Evolutionary conservation across 345 rosid species (phyloP).

Genomic region (Bruguiera sexangula): DNA sequence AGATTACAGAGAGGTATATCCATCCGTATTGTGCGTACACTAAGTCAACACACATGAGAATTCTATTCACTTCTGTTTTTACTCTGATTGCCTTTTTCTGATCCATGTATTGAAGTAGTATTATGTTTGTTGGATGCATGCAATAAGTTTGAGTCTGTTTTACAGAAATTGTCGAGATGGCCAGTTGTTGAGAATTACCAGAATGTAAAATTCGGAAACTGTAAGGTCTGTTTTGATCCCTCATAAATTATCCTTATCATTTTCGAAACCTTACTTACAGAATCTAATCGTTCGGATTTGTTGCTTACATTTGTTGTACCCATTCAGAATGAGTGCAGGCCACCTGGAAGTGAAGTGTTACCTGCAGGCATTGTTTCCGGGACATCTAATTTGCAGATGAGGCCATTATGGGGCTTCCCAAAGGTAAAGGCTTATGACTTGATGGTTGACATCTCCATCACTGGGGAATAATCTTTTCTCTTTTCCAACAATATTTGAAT

Average conservation of each 20-base stretch:
- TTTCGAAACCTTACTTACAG: not conserved
- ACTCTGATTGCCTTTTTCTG: not conserved
- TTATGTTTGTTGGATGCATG: not conserved
- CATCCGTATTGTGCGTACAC: not conserved
- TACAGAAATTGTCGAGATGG: slow-evolving; percentile 46
- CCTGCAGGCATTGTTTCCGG: slow-evolving; percentile 49
- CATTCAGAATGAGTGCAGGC: slow-evolving; percentile 42
- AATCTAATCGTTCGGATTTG: not conserved
- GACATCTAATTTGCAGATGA: slow-evolving; percentile 54
- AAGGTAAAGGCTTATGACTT: slow-evolving; percentile 32
- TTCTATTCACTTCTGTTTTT: not conserved
- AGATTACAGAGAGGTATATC: slow-evolving; percentile 39
- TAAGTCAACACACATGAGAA: too few species aligned
- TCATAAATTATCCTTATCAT: not conserved
- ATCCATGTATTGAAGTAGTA: not conserved
- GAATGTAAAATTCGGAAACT: slow-evolving; percentile 21
- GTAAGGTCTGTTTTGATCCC: slow-evolving; percentile 39
- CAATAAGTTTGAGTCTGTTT: slow-evolving; percentile 9
- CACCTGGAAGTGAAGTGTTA: slow-evolving; percentile 50
- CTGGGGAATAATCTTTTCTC: not conserved
- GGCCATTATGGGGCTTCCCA: slow-evolving; percentile 56
- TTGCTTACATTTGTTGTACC: slow-evolving; percentile 19
- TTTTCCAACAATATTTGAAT: not conserved
- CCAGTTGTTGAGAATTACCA: slow-evolving; percentile 23
- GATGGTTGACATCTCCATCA: slow-evolving; percentile 9